Evolutionary conservation across 192 early-diverging fungal genomes (phyloP).

Genomic region (Gaertneriomyces sp.): DNA sequence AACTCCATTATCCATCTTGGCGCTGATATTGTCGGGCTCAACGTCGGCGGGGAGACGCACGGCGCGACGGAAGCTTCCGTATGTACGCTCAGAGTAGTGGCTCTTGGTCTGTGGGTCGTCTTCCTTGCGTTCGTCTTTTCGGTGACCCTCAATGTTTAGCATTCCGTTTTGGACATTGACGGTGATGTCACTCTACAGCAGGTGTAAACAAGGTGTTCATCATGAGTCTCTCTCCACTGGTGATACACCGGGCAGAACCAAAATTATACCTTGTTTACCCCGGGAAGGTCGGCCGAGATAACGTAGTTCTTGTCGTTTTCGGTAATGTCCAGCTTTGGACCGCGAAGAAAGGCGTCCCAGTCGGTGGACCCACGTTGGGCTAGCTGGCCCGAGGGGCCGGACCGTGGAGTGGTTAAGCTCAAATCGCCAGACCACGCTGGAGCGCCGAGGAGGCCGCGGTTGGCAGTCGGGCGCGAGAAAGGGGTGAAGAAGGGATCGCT

Average conservation of each 20-base stretch:
- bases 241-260: too few species aligned
- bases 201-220: too few species aligned
- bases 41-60: constrained; percentile 37
- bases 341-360: constrained; percentile 14
- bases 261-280: constrained; percentile 33
- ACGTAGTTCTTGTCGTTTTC: constrained; percentile 32
- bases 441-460: not conserved
- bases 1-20: constrained; percentile 41
- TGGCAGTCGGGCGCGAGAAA: not conserved
- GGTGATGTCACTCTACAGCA: constrained; percentile 27
- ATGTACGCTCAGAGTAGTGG: constrained; percentile 37
- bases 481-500: constrained; percentile 9
- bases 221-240: too few species aligned
- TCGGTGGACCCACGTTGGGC: not conserved
- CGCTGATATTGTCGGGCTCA: constrained; percentile 28
- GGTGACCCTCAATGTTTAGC: constrained; percentile 37
- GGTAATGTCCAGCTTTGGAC: constrained; percentile 30
- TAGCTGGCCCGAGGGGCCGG: not conserved
- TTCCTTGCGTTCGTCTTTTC: constrained; percentile 32
- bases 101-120: constrained; percentile 27
- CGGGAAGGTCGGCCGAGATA: constrained; percentile 37
- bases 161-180: constrained; percentile 31
- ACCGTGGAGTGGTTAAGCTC: not conserved
- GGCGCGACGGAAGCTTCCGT: constrained; percentile 33
- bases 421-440: not conserved